Evolutionary conservation across 306 rosid genomes (phyloP).

Genomic region (Vicia villosa): DNA sequence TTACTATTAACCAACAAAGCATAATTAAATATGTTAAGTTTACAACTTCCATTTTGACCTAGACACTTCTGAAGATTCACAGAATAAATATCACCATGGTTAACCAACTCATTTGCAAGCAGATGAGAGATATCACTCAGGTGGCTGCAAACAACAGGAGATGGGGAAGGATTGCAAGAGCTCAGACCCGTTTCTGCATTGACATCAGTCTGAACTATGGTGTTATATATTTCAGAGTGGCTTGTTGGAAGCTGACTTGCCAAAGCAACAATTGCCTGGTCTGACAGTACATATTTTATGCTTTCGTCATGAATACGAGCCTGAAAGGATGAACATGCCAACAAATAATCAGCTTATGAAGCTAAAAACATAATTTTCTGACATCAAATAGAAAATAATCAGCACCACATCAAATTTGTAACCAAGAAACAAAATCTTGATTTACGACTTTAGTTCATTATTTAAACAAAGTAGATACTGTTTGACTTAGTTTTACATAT

Average conservation of each 20-base stretch:
- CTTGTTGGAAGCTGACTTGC: conserved; percentile 57
- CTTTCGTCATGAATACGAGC: conserved; percentile 96
- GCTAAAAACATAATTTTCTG: conserved; percentile 11
- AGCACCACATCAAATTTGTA: conserved; percentile 22
- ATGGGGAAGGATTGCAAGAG: conserved; percentile 59
- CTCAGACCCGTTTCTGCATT: conserved; percentile 53
- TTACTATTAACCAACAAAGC: conserved; percentile 63
- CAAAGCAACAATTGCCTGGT: conserved; percentile 78
- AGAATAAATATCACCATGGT: conserved; percentile 55
- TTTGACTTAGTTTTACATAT: conserved; percentile 27
- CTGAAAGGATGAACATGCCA: conserved; percentile 55
- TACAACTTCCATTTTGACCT: conserved; percentile 85
- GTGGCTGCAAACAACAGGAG: conserved; percentile 79
- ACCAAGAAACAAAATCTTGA: conserved; percentile 13
- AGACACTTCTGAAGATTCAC: conserved; percentile 75
- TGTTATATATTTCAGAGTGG: conserved; percentile 47
- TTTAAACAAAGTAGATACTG: background rate
- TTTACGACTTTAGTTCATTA: background rate
- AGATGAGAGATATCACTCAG: conserved; percentile 60
- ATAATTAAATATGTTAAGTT: conserved; percentile 72
- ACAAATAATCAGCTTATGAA: conserved; percentile 35
- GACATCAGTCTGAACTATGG: conserved; percentile 62
- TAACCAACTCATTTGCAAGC: conserved; percentile 54
- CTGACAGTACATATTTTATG: conserved; percentile 78
- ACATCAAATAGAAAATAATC: conserved; percentile 10